Conservation (phyloP, 768 basidiomycete genomes). For the Pleurotus eryngii region DNA sequence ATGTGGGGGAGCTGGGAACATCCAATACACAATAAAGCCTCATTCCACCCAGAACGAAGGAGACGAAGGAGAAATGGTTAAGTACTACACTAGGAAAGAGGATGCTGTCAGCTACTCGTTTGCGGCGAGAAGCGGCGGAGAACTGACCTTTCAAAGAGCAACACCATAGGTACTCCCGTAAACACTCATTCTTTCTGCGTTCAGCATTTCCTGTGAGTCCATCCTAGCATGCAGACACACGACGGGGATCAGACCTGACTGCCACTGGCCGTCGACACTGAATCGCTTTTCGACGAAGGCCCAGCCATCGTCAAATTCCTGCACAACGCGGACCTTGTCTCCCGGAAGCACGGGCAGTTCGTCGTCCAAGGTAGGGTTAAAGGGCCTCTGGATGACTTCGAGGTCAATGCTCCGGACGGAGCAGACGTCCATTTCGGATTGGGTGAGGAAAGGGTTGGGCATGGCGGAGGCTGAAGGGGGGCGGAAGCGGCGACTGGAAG, state of each 20-base stretch:
- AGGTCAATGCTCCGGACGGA: conserved; percentile 21
- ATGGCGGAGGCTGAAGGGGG: conserved; percentile 1
- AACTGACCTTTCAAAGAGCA: neutral
- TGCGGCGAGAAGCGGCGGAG: no score
- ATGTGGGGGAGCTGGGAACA: no score
- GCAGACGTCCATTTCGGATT: neutral
- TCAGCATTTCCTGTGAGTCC: conserved; percentile 5
- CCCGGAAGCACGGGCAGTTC: conserved; percentile 52
- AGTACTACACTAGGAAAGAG: no score
- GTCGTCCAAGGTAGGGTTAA: conserved; percentile 52
- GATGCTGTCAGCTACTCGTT: no score
- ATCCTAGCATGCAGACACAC: conserved; percentile 45
- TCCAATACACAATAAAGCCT: no score
- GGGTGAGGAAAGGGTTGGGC: conserved; percentile 5
- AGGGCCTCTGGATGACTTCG: conserved; percentile 54
- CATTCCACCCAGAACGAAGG: no score
- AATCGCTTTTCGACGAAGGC: conserved; percentile 50
- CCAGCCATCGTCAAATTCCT: conserved; percentile 72
- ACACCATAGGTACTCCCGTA: neutral
- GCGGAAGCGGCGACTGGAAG: conserved; percentile 6
- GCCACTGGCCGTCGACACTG: conserved; percentile 20
- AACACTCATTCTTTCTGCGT: neutral
- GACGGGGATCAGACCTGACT: conserved; percentile 61
- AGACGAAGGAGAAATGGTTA: no score
- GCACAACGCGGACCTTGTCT: conserved; percentile 51